A percentile compares a stretch with the other conserved stretches of the same genome.
phyloP scores from a whole-genome alignment of 306 rosid species.

The Trifolium pratense region DNA sequence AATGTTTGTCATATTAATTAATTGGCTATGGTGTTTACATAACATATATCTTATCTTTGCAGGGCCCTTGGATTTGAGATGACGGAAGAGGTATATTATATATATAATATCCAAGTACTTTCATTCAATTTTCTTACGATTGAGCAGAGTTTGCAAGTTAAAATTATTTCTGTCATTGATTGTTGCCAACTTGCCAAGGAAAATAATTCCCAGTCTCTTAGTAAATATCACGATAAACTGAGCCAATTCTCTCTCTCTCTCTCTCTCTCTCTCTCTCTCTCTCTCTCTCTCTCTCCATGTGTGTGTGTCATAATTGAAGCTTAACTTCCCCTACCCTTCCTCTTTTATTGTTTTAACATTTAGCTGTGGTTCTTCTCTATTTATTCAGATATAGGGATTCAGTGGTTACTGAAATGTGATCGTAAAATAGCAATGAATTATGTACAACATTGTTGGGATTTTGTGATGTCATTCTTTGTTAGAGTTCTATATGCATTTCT shows the following conservation, averaged over 20 bases:
- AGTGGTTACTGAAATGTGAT: slow-evolving; percentile 21
- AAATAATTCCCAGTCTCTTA: background rate
- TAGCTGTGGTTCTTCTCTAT: slow-evolving; percentile 10
- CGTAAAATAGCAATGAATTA: slow-evolving; percentile 12
- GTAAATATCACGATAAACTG: background rate
- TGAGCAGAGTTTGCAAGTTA: background rate
- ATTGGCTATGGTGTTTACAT: slow-evolving; percentile 16
- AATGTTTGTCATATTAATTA: slow-evolving; percentile 18
- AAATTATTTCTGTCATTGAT: background rate
- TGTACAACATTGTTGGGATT: background rate
- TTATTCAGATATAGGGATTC: slow-evolving; percentile 5
- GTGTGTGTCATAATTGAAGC: background rate
- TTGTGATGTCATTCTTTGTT: slow-evolving; percentile 29
- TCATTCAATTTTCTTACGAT: background rate
- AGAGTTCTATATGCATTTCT: slow-evolving; percentile 20
- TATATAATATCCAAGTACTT: background rate
- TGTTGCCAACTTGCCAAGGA: background rate
- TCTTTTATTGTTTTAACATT: slow-evolving; percentile 9
- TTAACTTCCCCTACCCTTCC: background rate
- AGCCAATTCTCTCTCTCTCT: background rate
- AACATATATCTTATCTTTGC: slow-evolving; percentile 43
- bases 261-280: background rate
- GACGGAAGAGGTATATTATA: slow-evolving; percentile 42
- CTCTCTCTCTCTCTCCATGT: too few relatives aligned
- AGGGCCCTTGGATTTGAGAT: slow-evolving; percentile 99